Conservation (phyloP, 2,329 filamentous ascomycete species). For the Grosmannia huntii region DNA sequence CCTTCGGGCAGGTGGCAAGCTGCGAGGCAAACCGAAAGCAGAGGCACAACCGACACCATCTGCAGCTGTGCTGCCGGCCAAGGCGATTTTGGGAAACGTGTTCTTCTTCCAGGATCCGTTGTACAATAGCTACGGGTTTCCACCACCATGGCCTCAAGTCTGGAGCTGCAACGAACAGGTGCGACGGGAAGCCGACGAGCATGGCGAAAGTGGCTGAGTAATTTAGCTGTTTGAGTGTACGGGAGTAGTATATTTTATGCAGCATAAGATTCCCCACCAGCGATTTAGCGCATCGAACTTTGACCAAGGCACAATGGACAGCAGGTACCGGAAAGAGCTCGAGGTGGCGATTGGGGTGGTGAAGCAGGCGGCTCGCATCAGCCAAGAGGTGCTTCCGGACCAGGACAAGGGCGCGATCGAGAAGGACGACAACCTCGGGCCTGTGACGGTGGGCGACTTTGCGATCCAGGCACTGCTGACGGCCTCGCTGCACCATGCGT, state of each 20-base stretch:
- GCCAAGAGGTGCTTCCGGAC: conserved; percentile 32
- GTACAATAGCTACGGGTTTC: not conserved
- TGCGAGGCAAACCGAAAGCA: not conserved
- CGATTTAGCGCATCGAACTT: not conserved
- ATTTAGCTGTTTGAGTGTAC: not conserved
- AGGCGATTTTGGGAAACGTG: not conserved
- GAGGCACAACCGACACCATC: not conserved
- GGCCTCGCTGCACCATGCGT: conserved; percentile 33
- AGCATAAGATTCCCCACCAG: not conserved
- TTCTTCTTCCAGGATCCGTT: conserved; percentile 7
- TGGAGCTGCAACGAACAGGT: conserved; percentile 11
- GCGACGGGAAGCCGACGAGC: conserved; percentile 6
- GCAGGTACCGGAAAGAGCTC: conserved; percentile 28
- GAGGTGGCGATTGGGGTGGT: conserved; percentile 28
- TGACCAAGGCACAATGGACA: conserved; percentile 14
- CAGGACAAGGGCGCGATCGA: conserved; percentile 36
- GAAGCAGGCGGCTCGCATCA: conserved; percentile 33
- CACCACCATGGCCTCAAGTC: conserved; percentile 3
- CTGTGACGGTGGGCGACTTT: conserved; percentile 47
- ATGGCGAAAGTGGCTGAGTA: not conserved
- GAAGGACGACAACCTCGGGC: conserved; percentile 39
- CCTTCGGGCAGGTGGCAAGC: not conserved
- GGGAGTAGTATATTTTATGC: too few species aligned
- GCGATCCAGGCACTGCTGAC: conserved; percentile 44
- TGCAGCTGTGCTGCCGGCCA: not conserved